Evolutionary conservation across 192 early-diverging fungal species (phyloP), one percentile per base, ranked within the genome.

Genomic region (Powellomyces hirtus): DNA sequence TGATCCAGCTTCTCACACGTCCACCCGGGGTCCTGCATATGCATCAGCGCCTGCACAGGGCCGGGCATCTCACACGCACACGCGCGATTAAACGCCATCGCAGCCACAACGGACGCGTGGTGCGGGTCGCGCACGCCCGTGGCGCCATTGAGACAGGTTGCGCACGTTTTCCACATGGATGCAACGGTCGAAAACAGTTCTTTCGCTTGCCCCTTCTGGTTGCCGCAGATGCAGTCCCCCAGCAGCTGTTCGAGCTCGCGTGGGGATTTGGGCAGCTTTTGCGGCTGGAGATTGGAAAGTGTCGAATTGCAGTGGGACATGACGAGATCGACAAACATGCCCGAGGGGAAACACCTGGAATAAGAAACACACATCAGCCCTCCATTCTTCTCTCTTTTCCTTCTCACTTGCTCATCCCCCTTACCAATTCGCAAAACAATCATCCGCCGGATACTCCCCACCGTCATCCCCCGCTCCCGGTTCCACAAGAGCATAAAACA

Each of bases 361-460:
- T 20, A 24, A 52, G 26, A 42, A 8, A 11, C 40, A 42, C 8
- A 42, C 10, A 42, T 18, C 10, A 42, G 40, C 8, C 40, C 40
- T 11, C 40, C 18, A 18, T 8, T 42, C 40, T 8, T 18, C 18
- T 18, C 40, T 8, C 40, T 18, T 11, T 11, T 8, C 18, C 40
- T 42, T 42, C 40, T 18, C 40, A 42, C 40, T 42, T 18, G 40
- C 10, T 8, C 18, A 13, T 42, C 8, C 8, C 18, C 10, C 56
- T 33, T 36, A 66, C 64, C 64, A 66, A 14, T 66, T 53, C 11
- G 64, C 64, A 40, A 37, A 66, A 52, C 64, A 66, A 37, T 66
- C 64, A 1, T 7, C 26, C 34, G 64, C 3, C 35, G 64, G 64
- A 35, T 66, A 66, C 13, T 31, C 1, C 33, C 20, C 36, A 1